Evolutionary conservation across 1,284 basidiomycete species (phyloP), one percentile per base, ranked within the genome.

Genomic region (Grifola frondosa): DNA sequence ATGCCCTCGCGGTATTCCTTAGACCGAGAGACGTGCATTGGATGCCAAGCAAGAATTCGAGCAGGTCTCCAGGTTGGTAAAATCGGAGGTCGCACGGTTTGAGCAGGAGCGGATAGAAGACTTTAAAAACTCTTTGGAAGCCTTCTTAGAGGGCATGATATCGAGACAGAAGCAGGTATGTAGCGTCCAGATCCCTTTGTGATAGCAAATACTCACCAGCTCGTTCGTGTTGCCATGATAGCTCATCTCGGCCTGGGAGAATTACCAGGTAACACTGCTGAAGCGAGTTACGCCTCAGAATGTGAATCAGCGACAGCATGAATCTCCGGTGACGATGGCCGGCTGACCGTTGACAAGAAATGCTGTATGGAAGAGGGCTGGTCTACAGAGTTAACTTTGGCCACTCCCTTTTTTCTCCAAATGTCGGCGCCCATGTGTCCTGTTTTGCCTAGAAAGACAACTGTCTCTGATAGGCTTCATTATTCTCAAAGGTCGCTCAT

Each of bases 51-150:
- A 83, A 40, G 91, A 97, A 50, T 99, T 91, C 60, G 93, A 97
- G 33, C 79, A 87, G 22, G 86, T 90, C 6, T 88, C 91, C 21
- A 84, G 84, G 52, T 71, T 97, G 20, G 86, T 94, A 58, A 98
- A 98, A 67, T 69, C 77, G 4, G 97, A 99, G 68, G 84, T 97
- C 58, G 84, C 82, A n/a, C 74, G 94, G 24, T 97, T 99, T 61
- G 96, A 99, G 67, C 78, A 84, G 58, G 95, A 97, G 66, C 81
- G 94, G 32, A 81, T 98, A 22, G 84, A 91, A 34, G 92, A 96
- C 59, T 91, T 96, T 63, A 92, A 91, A 61, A 70, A 75, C 24
- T 75, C 83, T 2, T 64, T 96, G 44, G 86, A 88, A 56, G 73
- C 73, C 2, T 93, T 91, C 66, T 66, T 95, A 46, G 84, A 88